Evolutionary conservation across 768 basidiomycete species (phyloP), one percentile per base, ranked within the genome.

Genomic region (Trametes cinnabarina): DNA sequence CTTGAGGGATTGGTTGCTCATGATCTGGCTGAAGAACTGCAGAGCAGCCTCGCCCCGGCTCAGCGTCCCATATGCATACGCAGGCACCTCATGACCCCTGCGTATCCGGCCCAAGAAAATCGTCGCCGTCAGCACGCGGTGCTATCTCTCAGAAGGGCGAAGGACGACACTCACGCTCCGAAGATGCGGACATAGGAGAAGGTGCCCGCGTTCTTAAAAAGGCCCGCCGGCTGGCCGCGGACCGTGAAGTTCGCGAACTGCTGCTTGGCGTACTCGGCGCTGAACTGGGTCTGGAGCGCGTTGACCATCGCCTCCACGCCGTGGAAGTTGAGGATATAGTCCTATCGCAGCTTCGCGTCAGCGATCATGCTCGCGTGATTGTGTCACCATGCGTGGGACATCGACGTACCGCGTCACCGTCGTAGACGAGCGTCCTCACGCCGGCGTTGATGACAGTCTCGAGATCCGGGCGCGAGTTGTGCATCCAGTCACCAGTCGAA

Each of bases 261-360:
- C 63, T 82, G 78, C 41, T 71, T 50, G 40, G 76, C 70, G 64
- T 74, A 84, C 22, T 71, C 20, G 0, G 74, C 17, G 3, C 74
- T 76, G 67, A 80, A 80, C 57, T 74, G 67, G 23, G 82, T 83
- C 40, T 78, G 65, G 1, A 85, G 74, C 30, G 68, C 71, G 57
- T 79, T 70, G 39, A 83, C 82, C 82, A 85, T 82, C 2, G 78
- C 76, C 70, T 85, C 83, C 17, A 84, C 76, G 12, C 84, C 83
- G 32, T 75, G 66, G 62, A 72, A 83, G 66, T 84, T 86, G 53
- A 79, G 65, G 58, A 82, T 80, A 63, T 76, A 82, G 64, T 83
- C 81, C 68, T 69, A 40, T 12, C 9, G n/a, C 23, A 19, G 22
- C 9, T 37, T 32, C 17, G 39, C 26, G 10, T 30, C 6, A 25